Percentiles rank a stretch among this genome's conserved stretches.
Conservation (phyloP, 176 grass and related monocot species). For the Aegilops speltoides region DNA sequence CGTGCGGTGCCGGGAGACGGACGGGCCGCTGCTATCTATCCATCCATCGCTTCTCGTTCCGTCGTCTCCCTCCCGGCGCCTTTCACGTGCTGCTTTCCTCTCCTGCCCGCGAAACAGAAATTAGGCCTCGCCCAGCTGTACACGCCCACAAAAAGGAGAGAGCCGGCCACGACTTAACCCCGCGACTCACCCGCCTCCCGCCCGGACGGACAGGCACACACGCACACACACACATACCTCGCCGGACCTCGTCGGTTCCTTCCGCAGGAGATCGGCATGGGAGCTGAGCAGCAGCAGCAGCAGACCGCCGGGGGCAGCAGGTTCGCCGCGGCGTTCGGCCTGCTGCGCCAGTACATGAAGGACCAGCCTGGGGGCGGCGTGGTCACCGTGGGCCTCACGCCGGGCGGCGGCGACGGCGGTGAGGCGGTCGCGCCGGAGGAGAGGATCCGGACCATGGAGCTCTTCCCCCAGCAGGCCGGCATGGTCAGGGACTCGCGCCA, state of each 20-base stretch:
- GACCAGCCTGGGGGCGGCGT: slow-evolving; percentile 22
- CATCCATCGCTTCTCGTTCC: too few relatives aligned
- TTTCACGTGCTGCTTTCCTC: not conserved
- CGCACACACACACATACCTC: not conserved
- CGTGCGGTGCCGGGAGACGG: too few relatives aligned
- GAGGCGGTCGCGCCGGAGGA: not conserved
- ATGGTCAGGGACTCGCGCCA: slow-evolving; percentile 18
- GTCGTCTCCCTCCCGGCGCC: too few relatives aligned
- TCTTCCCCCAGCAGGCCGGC: slow-evolving; percentile 51
- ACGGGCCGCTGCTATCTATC: too few relatives aligned
- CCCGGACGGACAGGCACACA: not conserved
- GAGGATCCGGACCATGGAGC: slow-evolving; percentile 38
- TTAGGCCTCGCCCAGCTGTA: not conserved
- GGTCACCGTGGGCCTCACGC: slow-evolving; percentile 42
- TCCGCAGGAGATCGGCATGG: slow-evolving; percentile 21
- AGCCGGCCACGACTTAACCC: not conserved
- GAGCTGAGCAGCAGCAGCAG: not conserved
- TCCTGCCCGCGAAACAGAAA: not conserved
- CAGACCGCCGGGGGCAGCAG: slow-evolving; percentile 33
- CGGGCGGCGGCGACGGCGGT: slow-evolving; percentile 21
- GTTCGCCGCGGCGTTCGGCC: slow-evolving; percentile 62
- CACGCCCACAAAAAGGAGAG: not conserved
- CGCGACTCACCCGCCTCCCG: not conserved
- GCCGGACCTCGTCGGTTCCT: not conserved
- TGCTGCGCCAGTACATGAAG: slow-evolving; percentile 72